Percentiles rank a stretch among this genome's conserved stretches.
Evolutionary conservation across 2,329 filamentous ascomycete species (phyloP).

Genomic region (Thermoascus crustaceus): DNA sequence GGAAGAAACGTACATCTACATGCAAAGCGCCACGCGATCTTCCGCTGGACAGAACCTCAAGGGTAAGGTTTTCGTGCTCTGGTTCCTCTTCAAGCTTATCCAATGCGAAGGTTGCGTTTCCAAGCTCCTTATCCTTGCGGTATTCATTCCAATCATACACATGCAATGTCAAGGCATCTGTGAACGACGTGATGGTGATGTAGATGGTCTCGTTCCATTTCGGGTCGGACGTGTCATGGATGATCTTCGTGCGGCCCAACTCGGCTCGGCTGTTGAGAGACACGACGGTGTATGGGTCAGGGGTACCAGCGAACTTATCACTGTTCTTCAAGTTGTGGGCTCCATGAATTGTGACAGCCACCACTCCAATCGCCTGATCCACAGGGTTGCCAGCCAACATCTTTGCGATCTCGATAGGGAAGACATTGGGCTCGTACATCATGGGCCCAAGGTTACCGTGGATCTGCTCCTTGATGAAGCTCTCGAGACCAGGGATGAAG

Average conservation of each 20-base stretch:
- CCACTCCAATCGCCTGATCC: constrained; percentile 89
- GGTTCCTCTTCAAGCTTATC: constrained; percentile 70
- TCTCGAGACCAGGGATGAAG: constrained; percentile 90
- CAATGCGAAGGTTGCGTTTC: constrained; percentile 73
- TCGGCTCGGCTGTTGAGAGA: constrained; percentile 76
- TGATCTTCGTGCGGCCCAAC: constrained; percentile 79
- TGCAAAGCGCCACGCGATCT: constrained; percentile 73
- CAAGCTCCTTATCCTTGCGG: constrained; percentile 93
- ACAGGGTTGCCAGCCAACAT: constrained; percentile 91
- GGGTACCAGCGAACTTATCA: constrained; percentile 84
- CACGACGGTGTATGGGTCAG: constrained; percentile 81
- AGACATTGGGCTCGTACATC: constrained; percentile 97
- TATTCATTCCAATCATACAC: constrained; percentile 92
- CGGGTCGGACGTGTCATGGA: constrained; percentile 77
- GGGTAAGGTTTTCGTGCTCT: constrained; percentile 72
- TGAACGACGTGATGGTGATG: constrained; percentile 84
- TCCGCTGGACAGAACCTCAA: constrained; percentile 78
- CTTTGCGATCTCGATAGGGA: constrained; percentile 97
- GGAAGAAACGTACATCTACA: constrained; percentile 89
- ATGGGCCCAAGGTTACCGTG: constrained; percentile 89
- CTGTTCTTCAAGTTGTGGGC: constrained; percentile 89
- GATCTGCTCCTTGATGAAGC: constrained; percentile 91
- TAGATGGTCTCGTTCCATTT: constrained; percentile 97
- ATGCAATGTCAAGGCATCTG: constrained; percentile 75
- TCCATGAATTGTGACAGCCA: constrained; percentile 84